Evolutionary conservation across 768 basidiomycete species (phyloP).

Genomic region (Candolleomyces efflorescens): DNA sequence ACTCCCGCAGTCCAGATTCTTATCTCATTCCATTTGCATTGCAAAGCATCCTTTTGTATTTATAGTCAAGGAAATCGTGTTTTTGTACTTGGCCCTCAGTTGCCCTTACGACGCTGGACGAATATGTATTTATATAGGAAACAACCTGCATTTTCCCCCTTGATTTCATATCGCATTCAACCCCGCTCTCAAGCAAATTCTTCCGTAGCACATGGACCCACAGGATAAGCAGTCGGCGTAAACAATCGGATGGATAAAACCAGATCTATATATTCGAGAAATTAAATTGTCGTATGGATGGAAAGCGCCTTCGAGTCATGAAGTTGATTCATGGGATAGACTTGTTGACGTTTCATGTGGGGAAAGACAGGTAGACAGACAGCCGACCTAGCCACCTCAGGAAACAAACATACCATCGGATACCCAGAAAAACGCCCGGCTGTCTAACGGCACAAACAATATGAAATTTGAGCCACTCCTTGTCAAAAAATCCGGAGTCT

Average conservation of each 20-base stretch:
- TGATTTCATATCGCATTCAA: constrained; percentile 6
- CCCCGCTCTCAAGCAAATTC: neutral
- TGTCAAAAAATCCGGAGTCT: neutral
- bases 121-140: constrained; percentile 14
- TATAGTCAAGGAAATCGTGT: constrained; percentile 14
- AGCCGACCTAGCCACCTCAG: neutral
- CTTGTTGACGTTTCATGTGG: neutral
- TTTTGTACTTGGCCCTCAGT: constrained; percentile 1
- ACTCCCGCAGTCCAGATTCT: neutral
- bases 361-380: neutral
- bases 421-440: neutral
- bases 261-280: neutral
- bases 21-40: neutral
- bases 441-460: neutral
- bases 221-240: too few species aligned
- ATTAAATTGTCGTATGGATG: neutral
- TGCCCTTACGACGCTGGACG: neutral
- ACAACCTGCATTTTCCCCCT: neutral
- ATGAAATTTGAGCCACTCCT: neutral
- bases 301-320: neutral
- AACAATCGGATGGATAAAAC: too few species aligned
- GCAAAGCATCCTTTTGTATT: constrained; percentile 16
- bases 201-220: neutral
- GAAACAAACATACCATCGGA: neutral
- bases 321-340: neutral